Conservation (phyloP, 306 rosid species). For the Sicyos edulis region DNA sequence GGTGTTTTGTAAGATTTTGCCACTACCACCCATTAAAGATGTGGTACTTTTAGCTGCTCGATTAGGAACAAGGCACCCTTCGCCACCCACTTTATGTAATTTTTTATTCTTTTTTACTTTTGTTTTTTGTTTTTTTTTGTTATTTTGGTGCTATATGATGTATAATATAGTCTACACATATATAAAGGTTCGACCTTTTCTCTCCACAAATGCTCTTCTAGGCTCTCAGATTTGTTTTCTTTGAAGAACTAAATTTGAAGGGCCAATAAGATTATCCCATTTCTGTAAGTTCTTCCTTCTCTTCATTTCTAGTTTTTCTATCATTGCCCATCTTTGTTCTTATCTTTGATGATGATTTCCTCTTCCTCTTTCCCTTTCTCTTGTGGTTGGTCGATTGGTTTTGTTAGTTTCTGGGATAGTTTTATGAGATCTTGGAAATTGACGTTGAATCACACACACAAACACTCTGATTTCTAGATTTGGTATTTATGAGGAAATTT, state of each 20-base stretch:
- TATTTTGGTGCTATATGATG: constrained; percentile 5
- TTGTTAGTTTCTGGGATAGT: constrained; percentile 4
- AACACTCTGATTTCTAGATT: background rate
- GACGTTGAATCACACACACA: background rate
- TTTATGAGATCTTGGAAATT: constrained; percentile 14
- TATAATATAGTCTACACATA: background rate
- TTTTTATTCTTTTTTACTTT: background rate
- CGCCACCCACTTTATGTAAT: no score
- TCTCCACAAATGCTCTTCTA: constrained; percentile 23
- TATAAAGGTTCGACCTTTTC: constrained; percentile 24
- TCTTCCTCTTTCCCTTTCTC: background rate
- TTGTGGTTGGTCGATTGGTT: background rate
- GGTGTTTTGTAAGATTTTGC: background rate
- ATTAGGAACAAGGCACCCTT: no score
- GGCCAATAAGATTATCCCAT: constrained; percentile 19
- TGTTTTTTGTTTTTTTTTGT: background rate
- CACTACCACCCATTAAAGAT: background rate
- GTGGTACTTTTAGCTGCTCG: no score
- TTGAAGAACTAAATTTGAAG: constrained; percentile 1
- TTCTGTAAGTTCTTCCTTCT: constrained; percentile 31
- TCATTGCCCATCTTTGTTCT: no score
- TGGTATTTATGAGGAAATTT: background rate
- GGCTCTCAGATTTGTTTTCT: constrained; percentile 37
- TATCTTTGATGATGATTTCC: background rate
- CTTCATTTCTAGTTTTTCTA: constrained; percentile 5